Percentiles rank a stretch among this genome's conserved stretches.
These are phyloP conservation scores for Aureobasidium sp. DNA, from an alignment of 2,329 filamentous ascomycete genomes.

Conservation along the genomic window DNA sequence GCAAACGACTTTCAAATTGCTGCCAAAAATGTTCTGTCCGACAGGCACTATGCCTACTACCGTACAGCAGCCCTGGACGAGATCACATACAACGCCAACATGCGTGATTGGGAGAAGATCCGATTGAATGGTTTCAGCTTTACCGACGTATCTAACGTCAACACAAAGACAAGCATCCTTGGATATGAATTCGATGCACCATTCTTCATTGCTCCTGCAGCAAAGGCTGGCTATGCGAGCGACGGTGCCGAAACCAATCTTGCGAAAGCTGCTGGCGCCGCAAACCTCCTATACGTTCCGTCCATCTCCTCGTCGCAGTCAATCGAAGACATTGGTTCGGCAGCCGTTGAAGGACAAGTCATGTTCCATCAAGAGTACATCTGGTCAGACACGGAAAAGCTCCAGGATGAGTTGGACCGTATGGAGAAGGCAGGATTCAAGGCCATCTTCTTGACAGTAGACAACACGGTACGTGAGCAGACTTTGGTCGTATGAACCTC, in stretches of 20 bases:
- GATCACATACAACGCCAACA: conserved; percentile 22
- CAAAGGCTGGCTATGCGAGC: conserved; percentile 83
- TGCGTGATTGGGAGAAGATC: conserved; percentile 22
- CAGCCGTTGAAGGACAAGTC: conserved; percentile 33
- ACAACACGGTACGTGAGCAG: conserved; percentile 23
- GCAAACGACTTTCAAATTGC: conserved; percentile 26
- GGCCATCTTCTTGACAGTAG: conserved; percentile 34
- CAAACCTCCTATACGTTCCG: conserved; percentile 43
- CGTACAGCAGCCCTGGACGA: conserved; percentile 23
- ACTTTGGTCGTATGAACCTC: too few relatives aligned
- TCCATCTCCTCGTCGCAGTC: conserved; percentile 29
- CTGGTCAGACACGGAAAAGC: conserved; percentile 24
- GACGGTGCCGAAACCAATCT: conserved; percentile 53
- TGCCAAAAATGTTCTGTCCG: conserved; percentile 33
- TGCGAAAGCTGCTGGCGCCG: conserved; percentile 40
- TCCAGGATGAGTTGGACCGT: conserved; percentile 24
- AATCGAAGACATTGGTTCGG: conserved; percentile 27
- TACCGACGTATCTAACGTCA: conserved; percentile 18
- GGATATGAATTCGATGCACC: conserved; percentile 72
- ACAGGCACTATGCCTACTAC: conserved; percentile 23
- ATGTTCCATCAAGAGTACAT: conserved; percentile 36
- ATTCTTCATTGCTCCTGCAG: conserved; percentile 91
- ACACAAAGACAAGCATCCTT: conserved; percentile 67
- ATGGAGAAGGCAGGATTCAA: conserved; percentile 30
- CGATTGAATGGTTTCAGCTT: conserved; percentile 22